Base-by-base conservation (phyloP, 1,284 basidiomycete species). In the Pholiota adiposa region DNA sequence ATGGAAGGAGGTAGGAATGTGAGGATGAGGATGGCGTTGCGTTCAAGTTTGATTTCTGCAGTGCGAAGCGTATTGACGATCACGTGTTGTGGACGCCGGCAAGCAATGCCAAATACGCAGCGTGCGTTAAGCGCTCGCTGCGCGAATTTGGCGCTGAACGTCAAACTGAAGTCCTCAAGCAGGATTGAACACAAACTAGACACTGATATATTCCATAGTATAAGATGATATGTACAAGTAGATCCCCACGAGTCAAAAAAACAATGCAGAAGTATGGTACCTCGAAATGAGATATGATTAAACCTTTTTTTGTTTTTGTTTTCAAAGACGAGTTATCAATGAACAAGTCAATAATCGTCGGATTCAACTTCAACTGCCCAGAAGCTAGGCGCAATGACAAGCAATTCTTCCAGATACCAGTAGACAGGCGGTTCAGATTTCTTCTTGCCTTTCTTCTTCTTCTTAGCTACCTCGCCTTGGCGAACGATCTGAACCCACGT, bases 401-500 rank as follows among this genome's bases (percentile, higher is more conserved):
- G 63, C 48, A 78, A 33, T 50, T 77, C 73, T 41, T 81, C 78
- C 51, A 81, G 59, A 64, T 82, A 83, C 82, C 82, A 83, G 57
- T 72, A 76, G 52, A 66, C 70, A 40, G 67, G 65, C 12, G 58
- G n/a, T n/a, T n/a, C 29, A 3, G 57, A 9, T 50, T 66, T 66
- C 61, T 67, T 72, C 61, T 73, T 73, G 59, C 69, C 70, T 54
- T 74, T 77, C 52, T 73, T 71, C 66, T 75, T 75, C 57, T 70
- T 70, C 63, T 68, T 68, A 33, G 62, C 60, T n/a, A 61, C 62
- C 58, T 59, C 70, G 61, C 27, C 52, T 56, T 72, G 72, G 46
- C 83, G 78, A 21, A 72, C 82, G 43, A 88, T 70, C 68, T 89
- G 86, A 1, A 89, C 79, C 80, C 83, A 89, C 51, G 80, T 80